Percentiles rank a stretch among this genome's conserved stretches.
Conservation (phyloP, 2,329 filamentous ascomycete species). For the Endocalyx cinctus region DNA sequence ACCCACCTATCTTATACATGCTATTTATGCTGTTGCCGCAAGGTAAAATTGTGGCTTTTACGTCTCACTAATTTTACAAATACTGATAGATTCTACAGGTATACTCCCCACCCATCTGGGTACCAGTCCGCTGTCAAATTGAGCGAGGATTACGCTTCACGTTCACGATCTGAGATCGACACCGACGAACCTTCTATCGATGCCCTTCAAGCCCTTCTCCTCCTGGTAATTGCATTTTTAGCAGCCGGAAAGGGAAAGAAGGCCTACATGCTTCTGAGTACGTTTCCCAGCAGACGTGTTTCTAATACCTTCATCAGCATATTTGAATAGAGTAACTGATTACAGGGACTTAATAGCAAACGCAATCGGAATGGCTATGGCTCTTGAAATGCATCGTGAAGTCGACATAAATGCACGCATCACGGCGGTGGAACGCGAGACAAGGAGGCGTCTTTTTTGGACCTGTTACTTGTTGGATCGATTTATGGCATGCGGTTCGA, state of each 20-base stretch:
- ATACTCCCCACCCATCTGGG: conserved; percentile 62
- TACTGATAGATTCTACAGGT: conserved; percentile 43
- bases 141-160: conserved; percentile 69
- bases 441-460: conserved; percentile 79
- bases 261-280: conserved; percentile 81
- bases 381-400: conserved; percentile 76
- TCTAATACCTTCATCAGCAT: not conserved
- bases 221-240: conserved; percentile 71
- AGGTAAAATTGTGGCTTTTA: conserved; percentile 40
- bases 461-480: conserved; percentile 81
- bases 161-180: conserved; percentile 66
- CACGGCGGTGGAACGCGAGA: conserved; percentile 67
- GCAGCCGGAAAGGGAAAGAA: conserved; percentile 78
- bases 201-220: conserved; percentile 67
- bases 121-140: conserved; percentile 63
- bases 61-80: too few species aligned
- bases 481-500: conserved; percentile 78
- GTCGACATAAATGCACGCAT: conserved; percentile 58
- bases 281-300: conserved; percentile 9
- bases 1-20: conserved; percentile 47
- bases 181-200: conserved; percentile 79
- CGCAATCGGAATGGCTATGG: conserved; percentile 77
- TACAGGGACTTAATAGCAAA: conserved; percentile 51
- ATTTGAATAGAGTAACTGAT: conserved; percentile 27
- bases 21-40: conserved; percentile 58